Conservation (phyloP, 1,284 basidiomycete species). For the Cryptococcus floricola region DNA sequence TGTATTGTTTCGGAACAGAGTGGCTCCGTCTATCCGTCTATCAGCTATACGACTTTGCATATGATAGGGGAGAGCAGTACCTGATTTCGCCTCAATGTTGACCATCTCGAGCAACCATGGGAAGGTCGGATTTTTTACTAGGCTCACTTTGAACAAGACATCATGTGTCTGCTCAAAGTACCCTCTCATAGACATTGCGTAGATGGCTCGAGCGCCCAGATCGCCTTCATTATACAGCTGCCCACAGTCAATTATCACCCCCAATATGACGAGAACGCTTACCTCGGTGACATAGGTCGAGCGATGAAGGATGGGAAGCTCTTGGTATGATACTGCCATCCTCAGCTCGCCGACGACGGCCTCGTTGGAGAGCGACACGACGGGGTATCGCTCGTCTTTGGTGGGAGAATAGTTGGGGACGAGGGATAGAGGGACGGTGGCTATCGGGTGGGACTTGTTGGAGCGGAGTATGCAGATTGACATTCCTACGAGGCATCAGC, state of each 20-base stretch:
- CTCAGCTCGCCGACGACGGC: conserved; percentile 32
- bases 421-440: conserved; percentile 21
- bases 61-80: conserved; percentile 3
- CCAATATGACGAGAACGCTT: neutral
- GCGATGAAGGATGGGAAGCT: conserved; percentile 15
- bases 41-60: conserved; percentile 1
- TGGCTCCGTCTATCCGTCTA: conserved; percentile 18
- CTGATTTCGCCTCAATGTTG: conserved; percentile 13
- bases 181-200: conserved; percentile 10
- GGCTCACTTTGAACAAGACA: conserved; percentile 11
- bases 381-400: conserved; percentile 30
- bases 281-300: conserved; percentile 9
- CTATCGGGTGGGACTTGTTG: conserved; percentile 14
- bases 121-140: conserved; percentile 20
- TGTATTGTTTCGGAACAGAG: conserved; percentile 32
- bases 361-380: conserved; percentile 16
- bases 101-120: conserved; percentile 16
- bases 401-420: conserved; percentile 16
- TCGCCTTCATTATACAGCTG: neutral
- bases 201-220: conserved; percentile 8
- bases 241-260: neutral
- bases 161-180: conserved; percentile 12
- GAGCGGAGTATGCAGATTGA: conserved; percentile 6
- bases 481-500: neutral
- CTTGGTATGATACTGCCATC: conserved; percentile 21